These are phyloP conservation scores for Euphorbia peplus DNA, from an alignment of 345 rosid species.

Conservation along the genomic window DNA sequence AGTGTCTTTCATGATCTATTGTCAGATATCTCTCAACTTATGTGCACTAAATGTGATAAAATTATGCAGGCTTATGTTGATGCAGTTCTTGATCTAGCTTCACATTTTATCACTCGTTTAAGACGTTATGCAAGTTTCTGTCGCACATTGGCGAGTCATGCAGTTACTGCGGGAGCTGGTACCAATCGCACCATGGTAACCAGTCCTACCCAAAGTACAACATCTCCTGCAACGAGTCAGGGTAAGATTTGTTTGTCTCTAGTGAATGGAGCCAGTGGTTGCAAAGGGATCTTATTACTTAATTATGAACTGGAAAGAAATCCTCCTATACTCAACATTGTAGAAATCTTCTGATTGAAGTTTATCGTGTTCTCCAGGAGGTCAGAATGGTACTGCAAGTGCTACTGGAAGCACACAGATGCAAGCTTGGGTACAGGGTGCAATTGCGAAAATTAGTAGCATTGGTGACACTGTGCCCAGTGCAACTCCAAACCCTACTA, in stretches of 20 bases:
- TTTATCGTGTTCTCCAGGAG: conserved; percentile 43
- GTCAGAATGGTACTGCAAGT: conserved; percentile 74
- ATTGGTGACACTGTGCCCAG: conserved; percentile 65
- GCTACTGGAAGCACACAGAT: conserved; percentile 89
- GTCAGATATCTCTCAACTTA: not conserved
- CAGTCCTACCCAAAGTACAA: conserved; percentile 81
- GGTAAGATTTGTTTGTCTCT: conserved; percentile 36
- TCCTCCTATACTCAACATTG: not conserved
- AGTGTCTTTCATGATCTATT: not conserved
- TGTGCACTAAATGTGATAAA: conserved; percentile 11
- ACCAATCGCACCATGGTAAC: conserved; percentile 77
- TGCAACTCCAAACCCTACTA: conserved; percentile 66
- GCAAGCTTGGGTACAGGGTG: conserved; percentile 99
- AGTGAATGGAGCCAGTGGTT: not conserved
- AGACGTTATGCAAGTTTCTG: conserved; percentile 99
- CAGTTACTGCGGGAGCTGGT: conserved; percentile 90
- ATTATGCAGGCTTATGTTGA: conserved; percentile 91
- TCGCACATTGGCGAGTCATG: conserved; percentile 95
- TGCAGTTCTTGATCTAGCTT: conserved; percentile 97
- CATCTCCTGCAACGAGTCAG: conserved; percentile 70
- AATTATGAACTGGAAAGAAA: too few relatives aligned
- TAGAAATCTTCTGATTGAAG: conserved; percentile 7
- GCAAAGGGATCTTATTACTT: not conserved
- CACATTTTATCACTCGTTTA: conserved; percentile 94
- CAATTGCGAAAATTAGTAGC: conserved; percentile 94